phyloP scores from a whole-genome alignment of 805 yeast species.

The Candida sonorensis region DNA sequence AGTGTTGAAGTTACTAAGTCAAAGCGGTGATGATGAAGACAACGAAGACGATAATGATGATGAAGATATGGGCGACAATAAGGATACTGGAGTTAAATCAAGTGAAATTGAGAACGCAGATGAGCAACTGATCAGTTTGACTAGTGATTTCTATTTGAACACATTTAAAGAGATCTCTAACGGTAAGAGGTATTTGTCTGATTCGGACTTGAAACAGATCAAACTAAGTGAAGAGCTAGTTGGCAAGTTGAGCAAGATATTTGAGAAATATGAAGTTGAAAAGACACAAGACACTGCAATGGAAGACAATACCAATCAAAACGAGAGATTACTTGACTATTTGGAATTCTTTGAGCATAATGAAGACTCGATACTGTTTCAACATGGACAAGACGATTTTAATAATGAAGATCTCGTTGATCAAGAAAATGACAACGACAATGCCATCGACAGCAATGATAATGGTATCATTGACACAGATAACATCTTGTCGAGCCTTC shows the following conservation, averaged over 20 bases:
- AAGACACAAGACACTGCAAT: constrained; percentile 1
- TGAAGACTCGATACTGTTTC: constrained; percentile 4
- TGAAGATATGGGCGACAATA: constrained; percentile 13
- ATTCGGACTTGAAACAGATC: constrained; percentile 31
- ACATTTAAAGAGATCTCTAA: constrained; percentile 34
- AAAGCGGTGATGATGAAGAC: constrained; percentile 9
- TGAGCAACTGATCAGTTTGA: constrained; percentile 30
- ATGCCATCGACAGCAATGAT: too few species aligned
- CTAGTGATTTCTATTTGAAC: constrained; percentile 31
- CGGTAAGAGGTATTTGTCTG: constrained; percentile 32
- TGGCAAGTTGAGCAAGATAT: too few species aligned
- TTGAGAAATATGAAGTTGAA: constrained; percentile 1
- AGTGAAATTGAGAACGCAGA: constrained; percentile 21
- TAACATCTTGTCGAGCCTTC: neutral
- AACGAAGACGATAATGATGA: constrained; percentile 17
- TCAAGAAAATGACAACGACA: neutral
- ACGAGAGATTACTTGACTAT: constrained; percentile 9
- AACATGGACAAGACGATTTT: constrained; percentile 3
- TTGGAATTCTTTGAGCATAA: constrained; percentile 10
- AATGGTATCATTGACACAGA: too few species aligned
- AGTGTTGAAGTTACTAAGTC: constrained; percentile 14
- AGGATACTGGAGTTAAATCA: too few species aligned
- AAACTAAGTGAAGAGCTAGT: constrained; percentile 13
- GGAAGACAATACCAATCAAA: constrained; percentile 2
- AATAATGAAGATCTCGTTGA: neutral